Percentiles rank a stretch among this genome's conserved stretches.
phyloP scores from a whole-genome alignment of 805 yeast genomes.

The Ogataea ganodermae region DNA sequence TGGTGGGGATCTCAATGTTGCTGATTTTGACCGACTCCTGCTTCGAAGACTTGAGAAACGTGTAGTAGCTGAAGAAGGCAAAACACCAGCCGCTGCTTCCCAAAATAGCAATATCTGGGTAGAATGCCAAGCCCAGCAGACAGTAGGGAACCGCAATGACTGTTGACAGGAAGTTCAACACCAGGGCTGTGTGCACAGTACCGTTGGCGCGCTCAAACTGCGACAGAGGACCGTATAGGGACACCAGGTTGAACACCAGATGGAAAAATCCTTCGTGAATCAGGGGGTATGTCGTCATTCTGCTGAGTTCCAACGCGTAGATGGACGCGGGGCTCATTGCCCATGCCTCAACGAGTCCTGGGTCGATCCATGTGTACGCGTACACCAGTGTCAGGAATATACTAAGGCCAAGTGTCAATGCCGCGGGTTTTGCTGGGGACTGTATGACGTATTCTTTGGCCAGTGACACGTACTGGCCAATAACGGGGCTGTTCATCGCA shows the following conservation, averaged over 20 bases:
- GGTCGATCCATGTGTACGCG: constrained; percentile 34
- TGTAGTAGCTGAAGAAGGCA: constrained; percentile 61
- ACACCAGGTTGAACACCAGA: constrained; percentile 56
- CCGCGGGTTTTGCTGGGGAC: constrained; percentile 32
- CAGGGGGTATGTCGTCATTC: constrained; percentile 71
- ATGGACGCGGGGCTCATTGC: constrained; percentile 59
- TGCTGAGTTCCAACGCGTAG: constrained; percentile 46
- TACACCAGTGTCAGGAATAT: constrained; percentile 54
- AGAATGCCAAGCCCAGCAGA: constrained; percentile 49
- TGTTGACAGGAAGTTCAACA: constrained; percentile 70
- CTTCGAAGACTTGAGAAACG: constrained; percentile 39
- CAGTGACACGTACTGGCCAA: background rate
- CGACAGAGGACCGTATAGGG: constrained; percentile 60
- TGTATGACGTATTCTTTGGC: constrained; percentile 3
- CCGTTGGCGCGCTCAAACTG: constrained; percentile 75
- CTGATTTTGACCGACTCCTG: constrained; percentile 19
- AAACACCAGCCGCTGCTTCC: constrained; percentile 80
- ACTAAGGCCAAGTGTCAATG: constrained; percentile 61
- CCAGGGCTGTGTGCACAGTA: constrained; percentile 81
- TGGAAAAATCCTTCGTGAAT: constrained; percentile 66
- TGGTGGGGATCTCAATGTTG: constrained; percentile 53
- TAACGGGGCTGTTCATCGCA: constrained; percentile 4
- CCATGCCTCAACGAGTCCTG: constrained; percentile 40
- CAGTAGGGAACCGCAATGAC: constrained; percentile 67
- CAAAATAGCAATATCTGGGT: constrained; percentile 53